phyloP scores from a whole-genome alignment of 2,329 filamentous ascomycete genomes.

The Fusarium abutilonis region DNA sequence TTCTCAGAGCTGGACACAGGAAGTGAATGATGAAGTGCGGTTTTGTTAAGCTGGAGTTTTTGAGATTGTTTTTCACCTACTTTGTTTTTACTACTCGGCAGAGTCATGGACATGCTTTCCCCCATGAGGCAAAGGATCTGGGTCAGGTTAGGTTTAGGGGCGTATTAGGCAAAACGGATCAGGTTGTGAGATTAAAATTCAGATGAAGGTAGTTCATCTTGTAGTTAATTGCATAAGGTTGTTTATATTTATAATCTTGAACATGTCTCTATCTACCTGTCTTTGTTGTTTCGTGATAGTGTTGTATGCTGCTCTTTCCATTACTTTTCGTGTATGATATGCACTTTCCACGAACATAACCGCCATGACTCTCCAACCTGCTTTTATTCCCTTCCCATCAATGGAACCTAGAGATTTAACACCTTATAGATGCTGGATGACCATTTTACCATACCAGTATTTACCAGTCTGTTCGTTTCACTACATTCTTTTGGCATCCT shows the following conservation, averaged over 20 bases:
- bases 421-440: neutral
- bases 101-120: constrained; percentile 29
- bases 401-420: neutral
- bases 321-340: too few species aligned
- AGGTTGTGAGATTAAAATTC: constrained; percentile 42
- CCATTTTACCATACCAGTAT: neutral
- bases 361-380: too few species aligned
- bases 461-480: neutral
- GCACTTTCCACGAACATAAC: neutral
- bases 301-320: neutral
- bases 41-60: constrained; percentile 45
- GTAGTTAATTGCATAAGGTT: constrained; percentile 25
- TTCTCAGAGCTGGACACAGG: constrained; percentile 11
- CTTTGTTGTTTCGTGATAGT: neutral
- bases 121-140: constrained; percentile 33
- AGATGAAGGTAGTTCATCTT: constrained; percentile 36
- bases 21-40: constrained; percentile 35
- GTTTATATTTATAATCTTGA: constrained; percentile 6
- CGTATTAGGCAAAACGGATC: constrained; percentile 40
- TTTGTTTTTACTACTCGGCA: constrained; percentile 22
- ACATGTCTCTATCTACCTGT: neutral
- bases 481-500: constrained; percentile 15
- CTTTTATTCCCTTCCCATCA: neutral
- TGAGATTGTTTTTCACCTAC: constrained; percentile 44
- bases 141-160: constrained; percentile 35